These are phyloP conservation scores for Lagenaria siceraria DNA, from an alignment of 306 rosid genomes.

Conservation along the genomic window DNA sequence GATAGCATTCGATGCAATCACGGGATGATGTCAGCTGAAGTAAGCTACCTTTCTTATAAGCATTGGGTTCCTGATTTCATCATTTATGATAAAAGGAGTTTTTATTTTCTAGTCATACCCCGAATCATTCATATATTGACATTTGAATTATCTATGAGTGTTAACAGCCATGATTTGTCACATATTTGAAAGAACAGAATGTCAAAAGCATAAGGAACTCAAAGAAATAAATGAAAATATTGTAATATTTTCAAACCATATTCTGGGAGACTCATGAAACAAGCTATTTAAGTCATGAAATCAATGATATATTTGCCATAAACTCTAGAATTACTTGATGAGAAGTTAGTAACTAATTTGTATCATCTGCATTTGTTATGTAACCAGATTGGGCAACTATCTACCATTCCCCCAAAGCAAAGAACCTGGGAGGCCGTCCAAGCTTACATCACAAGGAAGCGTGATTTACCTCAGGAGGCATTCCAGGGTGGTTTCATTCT, in stretches of 20 bases:
- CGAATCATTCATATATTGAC: neutral
- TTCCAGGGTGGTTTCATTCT: conserved; percentile 85
- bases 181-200: neutral
- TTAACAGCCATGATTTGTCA: neutral
- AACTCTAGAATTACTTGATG: neutral
- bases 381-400: conserved; percentile 80
- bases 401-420: conserved; percentile 84
- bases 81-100: neutral
- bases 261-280: neutral
- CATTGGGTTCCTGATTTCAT: neutral
- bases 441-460: conserved; percentile 36
- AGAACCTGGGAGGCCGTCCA: conserved; percentile 56
- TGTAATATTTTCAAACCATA: neutral
- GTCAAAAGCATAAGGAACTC: neutral
- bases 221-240: neutral
- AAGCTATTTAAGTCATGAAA: neutral
- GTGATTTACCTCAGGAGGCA: conserved; percentile 56
- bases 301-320: neutral
- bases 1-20: conserved; percentile 88
- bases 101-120: neutral
- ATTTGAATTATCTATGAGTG: neutral
- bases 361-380: conserved; percentile 3
- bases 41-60: conserved; percentile 18
- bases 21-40: conserved; percentile 93
- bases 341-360: neutral